phyloP scores from a whole-genome alignment of 2,329 filamentous ascomycete genomes.

The Trichoderma harzianum region DNA sequence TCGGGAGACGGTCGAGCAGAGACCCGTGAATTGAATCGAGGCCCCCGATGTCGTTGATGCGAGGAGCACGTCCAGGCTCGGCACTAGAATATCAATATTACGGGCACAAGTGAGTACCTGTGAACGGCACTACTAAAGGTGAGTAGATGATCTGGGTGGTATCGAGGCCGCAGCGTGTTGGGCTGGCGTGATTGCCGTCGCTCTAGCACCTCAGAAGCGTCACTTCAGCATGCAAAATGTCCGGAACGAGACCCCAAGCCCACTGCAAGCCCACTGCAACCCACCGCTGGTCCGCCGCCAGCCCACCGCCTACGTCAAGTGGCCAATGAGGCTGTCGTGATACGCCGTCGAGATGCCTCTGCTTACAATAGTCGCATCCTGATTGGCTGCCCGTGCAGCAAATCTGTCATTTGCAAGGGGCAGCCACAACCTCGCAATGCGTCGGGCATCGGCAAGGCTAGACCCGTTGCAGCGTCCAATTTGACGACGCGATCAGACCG shows the following conservation, averaged over 20 bases:
- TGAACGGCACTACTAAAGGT: background rate
- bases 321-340: constrained; percentile 10
- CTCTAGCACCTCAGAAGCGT: background rate
- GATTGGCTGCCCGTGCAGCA: background rate
- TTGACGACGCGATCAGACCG: constrained; percentile 3
- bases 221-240: constrained; percentile 16
- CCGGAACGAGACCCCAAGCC: constrained; percentile 1
- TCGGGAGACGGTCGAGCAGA: background rate
- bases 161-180: constrained; percentile 2
- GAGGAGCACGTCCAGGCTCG: background rate
- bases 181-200: constrained; percentile 1
- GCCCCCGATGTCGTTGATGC: background rate
- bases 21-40: background rate
- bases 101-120: background rate
- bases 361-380: constrained; percentile 18
- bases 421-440: constrained; percentile 14
- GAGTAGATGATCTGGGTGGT: background rate
- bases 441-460: constrained; percentile 25
- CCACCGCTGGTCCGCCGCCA: background rate
- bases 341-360: background rate
- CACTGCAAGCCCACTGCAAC: constrained; percentile 10
- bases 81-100: background rate
- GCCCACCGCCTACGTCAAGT: background rate
- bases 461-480: constrained; percentile 16
- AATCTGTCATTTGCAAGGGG: constrained; percentile 18